Conservation (phyloP, 2,329 filamentous ascomycete species). For the Cladosporium sp. region DNA sequence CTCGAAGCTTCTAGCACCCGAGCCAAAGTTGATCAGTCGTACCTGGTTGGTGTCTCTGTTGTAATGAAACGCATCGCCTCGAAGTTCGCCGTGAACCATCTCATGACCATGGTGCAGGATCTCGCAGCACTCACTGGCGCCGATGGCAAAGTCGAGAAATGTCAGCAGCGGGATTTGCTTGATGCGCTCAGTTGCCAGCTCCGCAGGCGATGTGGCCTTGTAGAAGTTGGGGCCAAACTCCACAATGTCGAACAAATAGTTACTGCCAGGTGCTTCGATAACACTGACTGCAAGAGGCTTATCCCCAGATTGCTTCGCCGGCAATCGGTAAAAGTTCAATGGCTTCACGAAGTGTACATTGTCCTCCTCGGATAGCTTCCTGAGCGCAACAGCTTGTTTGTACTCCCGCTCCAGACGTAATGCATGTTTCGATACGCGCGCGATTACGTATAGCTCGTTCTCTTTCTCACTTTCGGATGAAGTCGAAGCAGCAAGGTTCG, state of each 20-base stretch:
- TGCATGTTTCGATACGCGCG: constrained; percentile 74
- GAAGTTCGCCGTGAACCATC: constrained; percentile 83
- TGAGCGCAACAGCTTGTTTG: constrained; percentile 61
- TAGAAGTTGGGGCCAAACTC: constrained; percentile 64
- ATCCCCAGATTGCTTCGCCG: constrained; percentile 61
- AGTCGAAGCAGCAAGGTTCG: neutral
- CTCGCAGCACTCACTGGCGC: constrained; percentile 77
- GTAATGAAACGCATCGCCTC: constrained; percentile 87
- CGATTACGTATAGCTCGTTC: constrained; percentile 55
- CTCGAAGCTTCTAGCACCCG: constrained; percentile 80
- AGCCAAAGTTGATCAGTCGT: constrained; percentile 78
- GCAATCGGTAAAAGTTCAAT: constrained; percentile 69
- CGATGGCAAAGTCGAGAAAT: constrained; percentile 88
- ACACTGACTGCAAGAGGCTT: constrained; percentile 70
- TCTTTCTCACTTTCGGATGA: constrained; percentile 18
- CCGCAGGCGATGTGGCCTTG: constrained; percentile 20
- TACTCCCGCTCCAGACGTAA: constrained; percentile 82
- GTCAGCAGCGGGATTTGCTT: constrained; percentile 46
- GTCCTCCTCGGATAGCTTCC: constrained; percentile 38
- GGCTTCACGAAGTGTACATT: constrained; percentile 73
- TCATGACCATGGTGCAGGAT: constrained; percentile 84
- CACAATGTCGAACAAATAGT: constrained; percentile 64
- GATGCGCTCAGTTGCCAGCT: constrained; percentile 12
- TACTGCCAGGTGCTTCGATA: constrained; percentile 70
- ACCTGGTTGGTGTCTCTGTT: constrained; percentile 64